Evolutionary conservation across 2,329 filamentous ascomycete genomes (phyloP), one percentile per base, ranked within the genome.

Genomic region (Aspergillus intermedius): DNA sequence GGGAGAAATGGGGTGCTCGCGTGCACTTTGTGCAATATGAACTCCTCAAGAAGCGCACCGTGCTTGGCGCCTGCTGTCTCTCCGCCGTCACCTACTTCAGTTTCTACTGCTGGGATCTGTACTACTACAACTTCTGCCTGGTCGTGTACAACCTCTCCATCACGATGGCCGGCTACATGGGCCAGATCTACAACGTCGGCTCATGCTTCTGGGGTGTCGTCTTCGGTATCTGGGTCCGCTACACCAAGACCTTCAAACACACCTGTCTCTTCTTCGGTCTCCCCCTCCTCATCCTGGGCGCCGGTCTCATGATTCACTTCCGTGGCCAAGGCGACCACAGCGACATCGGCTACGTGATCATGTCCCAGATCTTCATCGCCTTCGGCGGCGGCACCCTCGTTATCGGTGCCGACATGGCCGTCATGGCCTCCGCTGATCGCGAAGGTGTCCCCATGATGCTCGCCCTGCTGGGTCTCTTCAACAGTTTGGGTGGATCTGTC

Each of bases 361-460:
- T 79, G 72, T 77, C 74, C 50, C 77, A 80, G 56, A 74, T 81
- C 48, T 73, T 81, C 54, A 76, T 80, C 47, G 77, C 78, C 15
- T 69, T 79, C 50, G 72, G 72, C 10, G 78, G 77, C 10, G 75
- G 75, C 46, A 77, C 76, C 21, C 68, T 80, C 9, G 74, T 81
- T 23, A 73, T 81, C 51, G 72, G 74, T 48, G 69, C 78, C 53
- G 76, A 84, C 51, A 76, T 84, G 54, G 78, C 79, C 4, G 75
- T 83, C 37, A 77, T 83, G 63, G 72, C 77, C 0, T 73, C 77
- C 2, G 75, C 77, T 13, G 74, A 74, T 49, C 79, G 81, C 45
- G 72, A 77, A 45, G 73, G 80, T 39, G 69, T 81, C 4, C 77
- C 79, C 19, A 66, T 71, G 62, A 62, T 70, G 57, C 58, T 72